These are phyloP conservation scores for Fusarium brachygibbosum DNA, from an alignment of 2,329 filamentous ascomycete genomes.

Conservation along the genomic window DNA sequence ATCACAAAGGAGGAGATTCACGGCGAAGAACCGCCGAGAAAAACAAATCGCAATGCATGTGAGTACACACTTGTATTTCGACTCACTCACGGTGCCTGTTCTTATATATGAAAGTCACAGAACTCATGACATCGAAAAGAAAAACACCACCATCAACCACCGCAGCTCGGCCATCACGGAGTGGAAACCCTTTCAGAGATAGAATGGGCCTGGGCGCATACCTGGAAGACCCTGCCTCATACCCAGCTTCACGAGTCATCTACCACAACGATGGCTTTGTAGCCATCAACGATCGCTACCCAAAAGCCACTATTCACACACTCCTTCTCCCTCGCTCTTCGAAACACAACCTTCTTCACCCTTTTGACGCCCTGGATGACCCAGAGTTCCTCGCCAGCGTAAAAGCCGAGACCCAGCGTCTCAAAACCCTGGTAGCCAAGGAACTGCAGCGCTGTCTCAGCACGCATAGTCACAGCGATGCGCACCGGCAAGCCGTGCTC, in stretches of 20 bases:
- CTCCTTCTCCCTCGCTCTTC: slow-evolving; percentile 86
- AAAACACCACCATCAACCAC: slow-evolving; percentile 47
- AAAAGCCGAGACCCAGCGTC: slow-evolving; percentile 69
- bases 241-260: slow-evolving; percentile 72
- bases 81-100: neutral
- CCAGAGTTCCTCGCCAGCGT: slow-evolving; percentile 75
- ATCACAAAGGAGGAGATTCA: slow-evolving; percentile 59
- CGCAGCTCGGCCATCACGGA: slow-evolving; percentile 35
- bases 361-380: slow-evolving; percentile 83
- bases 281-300: slow-evolving; percentile 84
- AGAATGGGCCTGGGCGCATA: slow-evolving; percentile 77
- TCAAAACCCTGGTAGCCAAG: slow-evolving; percentile 75
- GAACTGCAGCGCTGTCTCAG: slow-evolving; percentile 81
- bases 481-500: slow-evolving; percentile 74
- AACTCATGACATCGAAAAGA: slow-evolving; percentile 57
- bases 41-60: slow-evolving; percentile 60
- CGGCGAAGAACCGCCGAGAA: slow-evolving; percentile 49
- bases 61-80: slow-evolving; percentile 30
- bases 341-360: slow-evolving; percentile 73
- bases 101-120: slow-evolving; percentile 40
- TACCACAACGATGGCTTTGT: slow-evolving; percentile 78
- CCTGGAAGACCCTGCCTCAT: slow-evolving; percentile 72
- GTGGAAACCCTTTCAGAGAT: slow-evolving; percentile 57
- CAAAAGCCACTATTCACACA: slow-evolving; percentile 86
- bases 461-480: slow-evolving; percentile 72